Evolutionary conservation across 192 early-diverging fungal species (phyloP).

Genomic region (Pecoramyces ruminantium): DNA sequence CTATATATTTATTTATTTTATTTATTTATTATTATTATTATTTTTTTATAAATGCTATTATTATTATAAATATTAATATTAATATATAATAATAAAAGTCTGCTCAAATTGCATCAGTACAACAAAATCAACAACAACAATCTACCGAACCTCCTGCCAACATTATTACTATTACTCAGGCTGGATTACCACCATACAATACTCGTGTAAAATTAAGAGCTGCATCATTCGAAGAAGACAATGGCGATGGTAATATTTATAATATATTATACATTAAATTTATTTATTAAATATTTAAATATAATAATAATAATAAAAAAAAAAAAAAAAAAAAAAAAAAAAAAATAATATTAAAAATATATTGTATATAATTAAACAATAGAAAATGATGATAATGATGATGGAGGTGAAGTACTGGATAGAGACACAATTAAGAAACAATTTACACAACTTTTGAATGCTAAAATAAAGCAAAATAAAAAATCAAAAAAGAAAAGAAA

Average conservation of each 20-base stretch:
- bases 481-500: conserved; percentile 41
- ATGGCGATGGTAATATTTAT: conserved; percentile 21
- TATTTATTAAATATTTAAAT: too few relatives aligned
- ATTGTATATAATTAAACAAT: too few relatives aligned
- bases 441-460: conserved; percentile 35
- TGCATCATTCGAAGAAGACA: conserved; percentile 34
- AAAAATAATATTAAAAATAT: too few relatives aligned
- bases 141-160: conserved; percentile 21
- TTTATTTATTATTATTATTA: too few relatives aligned
- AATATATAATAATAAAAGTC: not conserved
- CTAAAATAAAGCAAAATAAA: conserved; percentile 36
- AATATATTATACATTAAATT: too few relatives aligned
- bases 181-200: conserved; percentile 27
- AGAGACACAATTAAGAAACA: conserved; percentile 45
- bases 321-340: too few relatives aligned
- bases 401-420: conserved; percentile 32
- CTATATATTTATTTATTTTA: too few relatives aligned
- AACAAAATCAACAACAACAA: conserved; percentile 12
- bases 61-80: not conserved
- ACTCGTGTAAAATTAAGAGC: conserved; percentile 38
- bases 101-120: not conserved
- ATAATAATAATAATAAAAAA: too few relatives aligned
- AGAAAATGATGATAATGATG: conserved; percentile 35
- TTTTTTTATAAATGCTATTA: too few relatives aligned
- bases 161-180: conserved; percentile 31